Conservation (phyloP, 148 eudicot species). For the Nepenthes mirabilis region DNA sequence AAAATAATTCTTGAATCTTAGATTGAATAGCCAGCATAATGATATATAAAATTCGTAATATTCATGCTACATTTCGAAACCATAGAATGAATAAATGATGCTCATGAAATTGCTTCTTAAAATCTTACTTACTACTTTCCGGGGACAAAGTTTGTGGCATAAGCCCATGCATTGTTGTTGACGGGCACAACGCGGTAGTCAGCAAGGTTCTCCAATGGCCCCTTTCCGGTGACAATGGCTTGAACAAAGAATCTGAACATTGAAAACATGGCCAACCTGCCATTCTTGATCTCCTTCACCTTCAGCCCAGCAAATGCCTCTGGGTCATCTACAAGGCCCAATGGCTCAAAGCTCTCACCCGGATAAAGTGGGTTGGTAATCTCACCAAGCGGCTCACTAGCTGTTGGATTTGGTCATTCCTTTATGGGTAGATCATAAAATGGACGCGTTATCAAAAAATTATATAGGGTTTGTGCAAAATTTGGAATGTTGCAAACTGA, state of each 20-base stretch:
- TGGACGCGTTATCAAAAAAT: too few relatives aligned
- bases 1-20: too few relatives aligned
- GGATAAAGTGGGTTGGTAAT: constrained; percentile 26
- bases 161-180: constrained; percentile 29
- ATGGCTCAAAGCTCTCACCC: constrained; percentile 27
- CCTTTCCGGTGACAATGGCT: constrained; percentile 28
- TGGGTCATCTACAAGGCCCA: constrained; percentile 27
- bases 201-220: constrained; percentile 28
- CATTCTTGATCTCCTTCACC: constrained; percentile 30
- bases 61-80: too few relatives aligned
- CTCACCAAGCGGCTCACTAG: constrained; percentile 21
- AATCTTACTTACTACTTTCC: constrained; percentile 9
- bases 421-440: too few relatives aligned
- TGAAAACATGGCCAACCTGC: constrained; percentile 26
- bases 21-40: too few relatives aligned
- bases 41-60: too few relatives aligned
- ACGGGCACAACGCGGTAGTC: constrained; percentile 25
- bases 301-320: constrained; percentile 27
- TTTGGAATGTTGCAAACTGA: too few relatives aligned
- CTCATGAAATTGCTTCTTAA: too few relatives aligned
- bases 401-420: too few relatives aligned
- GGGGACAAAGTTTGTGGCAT: constrained; percentile 25
- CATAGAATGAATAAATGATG: too few relatives aligned
- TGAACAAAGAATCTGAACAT: constrained; percentile 30
- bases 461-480: too few relatives aligned